A percentile compares a stretch with the other conserved stretches of the same genome.
phyloP scores from a whole-genome alignment of 176 grass and related monocot species.

The Paspalum vaginatum region DNA sequence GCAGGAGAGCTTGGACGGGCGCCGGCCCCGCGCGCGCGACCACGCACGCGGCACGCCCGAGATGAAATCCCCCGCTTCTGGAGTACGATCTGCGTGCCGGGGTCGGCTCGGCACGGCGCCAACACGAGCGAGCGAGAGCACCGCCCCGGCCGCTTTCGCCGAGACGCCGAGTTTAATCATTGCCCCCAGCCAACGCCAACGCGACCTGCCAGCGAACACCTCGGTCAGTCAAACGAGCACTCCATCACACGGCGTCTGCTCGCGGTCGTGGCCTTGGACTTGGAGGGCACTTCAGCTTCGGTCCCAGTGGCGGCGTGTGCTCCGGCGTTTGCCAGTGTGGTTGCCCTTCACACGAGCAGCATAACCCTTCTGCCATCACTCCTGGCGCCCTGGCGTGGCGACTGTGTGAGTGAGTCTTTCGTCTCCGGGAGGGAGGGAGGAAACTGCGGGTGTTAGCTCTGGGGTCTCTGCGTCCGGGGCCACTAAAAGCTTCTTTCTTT shows the following conservation, averaged over 20 bases:
- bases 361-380: too few relatives aligned
- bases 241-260: not conserved
- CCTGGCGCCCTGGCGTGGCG: too few relatives aligned
- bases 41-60: too few relatives aligned
- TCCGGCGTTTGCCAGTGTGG: too few relatives aligned
- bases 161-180: slow-evolving; percentile 5
- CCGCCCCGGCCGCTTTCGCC: slow-evolving; percentile 1
- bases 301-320: too few relatives aligned
- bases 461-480: not conserved
- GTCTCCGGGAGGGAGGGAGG: not conserved
- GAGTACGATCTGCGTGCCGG: not conserved
- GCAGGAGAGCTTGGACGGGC: too few relatives aligned
- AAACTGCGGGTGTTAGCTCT: not conserved
- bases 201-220: slow-evolving; percentile 19
- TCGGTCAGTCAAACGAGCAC: slow-evolving; percentile 37
- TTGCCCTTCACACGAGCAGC: too few relatives aligned
- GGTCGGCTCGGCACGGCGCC: not conserved
- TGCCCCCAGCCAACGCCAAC: slow-evolving; percentile 6
- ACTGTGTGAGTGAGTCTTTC: too few relatives aligned
- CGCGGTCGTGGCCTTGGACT: not conserved
- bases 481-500: slow-evolving; percentile 19
- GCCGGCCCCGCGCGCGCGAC: too few relatives aligned
- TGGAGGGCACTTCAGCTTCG: slow-evolving; percentile 35
- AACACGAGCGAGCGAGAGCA: not conserved
- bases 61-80: too few relatives aligned